These are phyloP conservation scores for Thalassiosira sp. DNA, from an alignment of 352 stramenopile species.

Conservation along the genomic window DNA sequence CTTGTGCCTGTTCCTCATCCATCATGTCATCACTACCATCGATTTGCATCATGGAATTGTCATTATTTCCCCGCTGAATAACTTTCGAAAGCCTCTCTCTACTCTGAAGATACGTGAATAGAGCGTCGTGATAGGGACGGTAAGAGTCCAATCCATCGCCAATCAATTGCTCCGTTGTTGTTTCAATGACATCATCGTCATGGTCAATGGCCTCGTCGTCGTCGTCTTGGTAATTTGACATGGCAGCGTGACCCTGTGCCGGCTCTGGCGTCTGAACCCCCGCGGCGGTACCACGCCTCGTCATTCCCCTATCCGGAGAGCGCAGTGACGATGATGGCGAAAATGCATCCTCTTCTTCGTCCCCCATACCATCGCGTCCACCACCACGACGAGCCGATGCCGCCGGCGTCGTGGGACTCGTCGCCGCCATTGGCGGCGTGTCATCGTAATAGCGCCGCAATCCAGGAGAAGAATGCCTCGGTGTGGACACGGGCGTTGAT, in stretches of 20 bases:
- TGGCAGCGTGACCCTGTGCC: background rate
- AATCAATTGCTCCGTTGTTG: slow-evolving; percentile 1
- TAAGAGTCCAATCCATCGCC: slow-evolving; percentile 43
- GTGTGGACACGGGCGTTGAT: background rate
- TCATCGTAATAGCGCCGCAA: slow-evolving; percentile 9
- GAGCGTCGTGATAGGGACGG: slow-evolving; percentile 56
- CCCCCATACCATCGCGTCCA: background rate
- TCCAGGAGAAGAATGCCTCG: background rate
- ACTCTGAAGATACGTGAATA: slow-evolving; percentile 45
- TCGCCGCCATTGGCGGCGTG: background rate
- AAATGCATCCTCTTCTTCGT: slow-evolving; percentile 1
- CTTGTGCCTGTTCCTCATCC: slow-evolving; percentile 6
- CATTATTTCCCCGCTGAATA: slow-evolving; percentile 1
- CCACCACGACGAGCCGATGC: background rate
- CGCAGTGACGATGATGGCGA: background rate
- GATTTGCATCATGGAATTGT: slow-evolving; percentile 28
- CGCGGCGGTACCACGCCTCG: slow-evolving; percentile 13
- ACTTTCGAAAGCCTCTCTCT: slow-evolving; percentile 19
- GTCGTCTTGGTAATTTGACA: background rate
- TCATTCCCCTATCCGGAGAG: slow-evolving; percentile 1
- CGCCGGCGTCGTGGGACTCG: background rate
- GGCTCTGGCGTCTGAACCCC: slow-evolving; percentile 34
- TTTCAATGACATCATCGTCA: background rate
- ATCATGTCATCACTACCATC: slow-evolving; percentile 13
- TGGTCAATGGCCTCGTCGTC: slow-evolving; percentile 17